Base-by-base conservation (phyloP, 352 stramenopile genomes). In the Phytophthora foliorum region DNA sequence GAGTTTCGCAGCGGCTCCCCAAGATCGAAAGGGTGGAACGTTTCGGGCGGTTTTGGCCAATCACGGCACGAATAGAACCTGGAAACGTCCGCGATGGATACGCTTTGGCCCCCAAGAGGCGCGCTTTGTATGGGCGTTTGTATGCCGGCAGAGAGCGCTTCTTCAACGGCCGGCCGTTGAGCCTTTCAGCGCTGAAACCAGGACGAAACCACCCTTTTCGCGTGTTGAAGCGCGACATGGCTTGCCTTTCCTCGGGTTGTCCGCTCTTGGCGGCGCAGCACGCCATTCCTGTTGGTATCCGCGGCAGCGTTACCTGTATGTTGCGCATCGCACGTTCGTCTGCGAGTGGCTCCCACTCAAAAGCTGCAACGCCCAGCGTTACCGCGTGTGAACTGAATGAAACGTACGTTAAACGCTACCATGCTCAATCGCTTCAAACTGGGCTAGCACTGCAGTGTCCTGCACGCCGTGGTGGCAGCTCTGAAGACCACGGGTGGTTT, bases 1-100 rank as follows among this genome's bases (percentile, higher is more conserved):
- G 48, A 48, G 24, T 44, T 59, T 49, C 46, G 29, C 3, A 0
- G 64, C 69, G 64, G 50, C 73, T 73, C 46, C 68, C 52, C 55
- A 74, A 80, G 72, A 77, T 76, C 63, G 52, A 76, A 67, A 69
- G 60, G 59, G 64, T 71, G 74, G 58, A 74, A 75, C 64, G 57
- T 74, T 81, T 80, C 59, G 64, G 52, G 19, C 31, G 32, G 27
- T 61, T 55, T 59, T 32, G 31, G 42, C 64, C 58, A 68, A 71
- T 78, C 11, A n/a, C 0, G 36, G 22, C 22, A 22, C 10, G 0
- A 19, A 16, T 24, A 58, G 19, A 21, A n/a, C 0, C 10, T 25
- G 21, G 32, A 19, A n/a, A 24, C 13, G n/a, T n/a, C 52, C 64
- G 53, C 44, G 58, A 60, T 74, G 56, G 66, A 72, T 63, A 78